Conservation (phyloP, 305 asterid species). For the Solanum aculeatissimum region DNA sequence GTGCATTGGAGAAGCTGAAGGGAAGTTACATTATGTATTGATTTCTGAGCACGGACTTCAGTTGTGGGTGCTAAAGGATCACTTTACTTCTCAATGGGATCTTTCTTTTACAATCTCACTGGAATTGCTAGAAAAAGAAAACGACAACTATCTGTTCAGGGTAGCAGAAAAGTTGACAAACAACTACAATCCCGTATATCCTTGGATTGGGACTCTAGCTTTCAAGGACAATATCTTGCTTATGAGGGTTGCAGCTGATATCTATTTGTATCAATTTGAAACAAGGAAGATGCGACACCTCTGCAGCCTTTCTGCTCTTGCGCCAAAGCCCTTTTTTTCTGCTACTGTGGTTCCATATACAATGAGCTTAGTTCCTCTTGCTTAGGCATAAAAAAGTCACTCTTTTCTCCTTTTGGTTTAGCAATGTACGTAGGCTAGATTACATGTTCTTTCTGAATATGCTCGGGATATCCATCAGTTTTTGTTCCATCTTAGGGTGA, state of each 20-base stretch:
- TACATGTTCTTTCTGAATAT: neutral
- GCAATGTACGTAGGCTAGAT: neutral
- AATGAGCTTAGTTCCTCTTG: conserved; percentile 51
- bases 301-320: conserved; percentile 26
- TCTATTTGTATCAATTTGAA: conserved; percentile 26
- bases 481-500: neutral
- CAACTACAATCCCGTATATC: neutral
- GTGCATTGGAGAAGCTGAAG: conserved; percentile 57
- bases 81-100: conserved; percentile 33
- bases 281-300: conserved; percentile 32
- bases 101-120: conserved; percentile 14
- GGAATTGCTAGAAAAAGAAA: conserved; percentile 29
- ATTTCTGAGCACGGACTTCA: conserved; percentile 47
- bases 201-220: conserved; percentile 40
- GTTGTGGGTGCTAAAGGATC: conserved; percentile 45
- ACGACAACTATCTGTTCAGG: conserved; percentile 7
- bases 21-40: conserved; percentile 25
- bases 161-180: conserved; percentile 14
- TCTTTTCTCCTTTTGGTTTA: neutral
- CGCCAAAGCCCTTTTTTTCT: conserved; percentile 23
- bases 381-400: neutral
- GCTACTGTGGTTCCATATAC: conserved; percentile 50
- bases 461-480: neutral
- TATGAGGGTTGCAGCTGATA: conserved; percentile 17
- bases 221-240: conserved; percentile 44